Evolutionary conservation across 257 asterid genomes (phyloP).

Genomic region (Echium plantagineum): DNA sequence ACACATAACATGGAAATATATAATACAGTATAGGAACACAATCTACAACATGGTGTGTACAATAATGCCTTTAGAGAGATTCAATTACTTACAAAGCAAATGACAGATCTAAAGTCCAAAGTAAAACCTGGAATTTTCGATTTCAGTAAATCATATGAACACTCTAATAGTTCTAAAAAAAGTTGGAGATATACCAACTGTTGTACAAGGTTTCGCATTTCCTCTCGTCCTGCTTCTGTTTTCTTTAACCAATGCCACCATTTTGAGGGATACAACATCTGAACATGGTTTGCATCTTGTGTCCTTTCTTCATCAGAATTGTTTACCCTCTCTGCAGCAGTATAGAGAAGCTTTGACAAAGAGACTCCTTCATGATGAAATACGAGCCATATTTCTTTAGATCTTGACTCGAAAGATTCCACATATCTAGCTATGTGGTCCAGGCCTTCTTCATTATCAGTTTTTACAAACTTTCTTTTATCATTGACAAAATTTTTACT

Average conservation of each 20-base stretch:
- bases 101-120: background rate
- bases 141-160: background rate
- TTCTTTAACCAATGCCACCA: slow-evolving; percentile 99
- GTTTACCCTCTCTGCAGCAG: slow-evolving; percentile 68
- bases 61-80: background rate
- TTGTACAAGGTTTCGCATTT: slow-evolving; percentile 67
- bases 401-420: slow-evolving; percentile 85
- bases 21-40: background rate
- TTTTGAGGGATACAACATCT: slow-evolving; percentile 84
- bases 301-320: slow-evolving; percentile 36
- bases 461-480: slow-evolving; percentile 23
- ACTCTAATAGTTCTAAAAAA: background rate
- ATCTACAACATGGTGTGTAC: background rate
- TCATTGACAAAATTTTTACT: slow-evolving; percentile 25
- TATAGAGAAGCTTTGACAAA: slow-evolving; percentile 74
- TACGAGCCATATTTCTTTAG: slow-evolving; percentile 95
- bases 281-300: slow-evolving; percentile 54
- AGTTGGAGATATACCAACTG: slow-evolving; percentile 59
- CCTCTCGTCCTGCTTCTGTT: slow-evolving; percentile 82
- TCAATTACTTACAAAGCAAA: background rate
- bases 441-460: slow-evolving; percentile 60
- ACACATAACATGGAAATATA: background rate
- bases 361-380: slow-evolving; percentile 90
- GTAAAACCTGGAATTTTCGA: background rate
- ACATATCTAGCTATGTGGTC: slow-evolving; percentile 89